A percentile compares a stretch with the other conserved stretches of the same genome.
phyloP scores from a whole-genome alignment of 2,329 filamentous ascomycete species.

The Bertia moriformis region DNA sequence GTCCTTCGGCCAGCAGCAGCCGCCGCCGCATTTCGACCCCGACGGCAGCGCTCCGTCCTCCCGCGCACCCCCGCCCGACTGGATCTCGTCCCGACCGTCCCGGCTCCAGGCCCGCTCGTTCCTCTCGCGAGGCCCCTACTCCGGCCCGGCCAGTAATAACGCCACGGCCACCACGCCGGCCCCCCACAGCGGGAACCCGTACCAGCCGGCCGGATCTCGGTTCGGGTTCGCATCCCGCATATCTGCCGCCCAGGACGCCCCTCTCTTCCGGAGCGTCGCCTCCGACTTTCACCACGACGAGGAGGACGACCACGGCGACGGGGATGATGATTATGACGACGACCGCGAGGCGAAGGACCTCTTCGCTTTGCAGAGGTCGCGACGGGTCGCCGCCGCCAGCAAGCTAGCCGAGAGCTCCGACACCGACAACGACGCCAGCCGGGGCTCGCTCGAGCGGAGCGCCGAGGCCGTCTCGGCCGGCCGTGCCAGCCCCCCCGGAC shows the following conservation, averaged over 20 bases:
- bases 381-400: conserved; percentile 74
- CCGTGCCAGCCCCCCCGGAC: conserved; percentile 31
- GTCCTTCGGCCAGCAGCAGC: conserved; percentile 40
- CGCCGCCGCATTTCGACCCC: no score
- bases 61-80: conserved; percentile 8
- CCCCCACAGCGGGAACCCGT: conserved; percentile 55
- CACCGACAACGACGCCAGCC: conserved; percentile 57
- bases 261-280: conserved; percentile 82
- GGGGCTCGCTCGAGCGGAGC: conserved; percentile 36
- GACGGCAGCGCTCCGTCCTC: conserved; percentile 19
- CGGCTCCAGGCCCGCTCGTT: neutral
- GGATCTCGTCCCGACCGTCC: neutral
- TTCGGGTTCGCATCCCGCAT: conserved; percentile 73
- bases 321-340: conserved; percentile 40
- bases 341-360: conserved; percentile 87
- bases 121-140: neutral
- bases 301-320: conserved; percentile 49
- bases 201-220: conserved; percentile 58
- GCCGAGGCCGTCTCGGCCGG: conserved; percentile 26
- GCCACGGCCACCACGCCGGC: conserved; percentile 15
- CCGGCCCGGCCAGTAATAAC: neutral
- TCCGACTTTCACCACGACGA: conserved; percentile 88
- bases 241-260: conserved; percentile 60
- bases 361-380: conserved; percentile 77
- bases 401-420: conserved; percentile 76